A percentile compares a stretch with the other conserved stretches of the same genome.
Conservation (phyloP, 1,284 basidiomycete genomes). For the Ganoderma meredithae region DNA sequence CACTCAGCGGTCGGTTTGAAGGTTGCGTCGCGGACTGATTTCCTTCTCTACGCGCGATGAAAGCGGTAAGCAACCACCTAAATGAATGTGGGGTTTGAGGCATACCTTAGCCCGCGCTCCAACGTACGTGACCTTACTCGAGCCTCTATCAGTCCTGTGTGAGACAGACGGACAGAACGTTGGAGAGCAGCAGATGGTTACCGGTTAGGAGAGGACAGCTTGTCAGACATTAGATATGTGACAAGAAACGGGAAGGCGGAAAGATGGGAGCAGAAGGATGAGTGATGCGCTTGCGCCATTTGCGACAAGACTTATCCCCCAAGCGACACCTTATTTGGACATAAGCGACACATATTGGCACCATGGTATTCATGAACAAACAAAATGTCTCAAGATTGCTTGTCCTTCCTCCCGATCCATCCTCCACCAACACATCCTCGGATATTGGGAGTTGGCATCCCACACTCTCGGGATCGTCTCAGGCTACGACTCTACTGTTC, state of each 20-base stretch:
- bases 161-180: background rate
- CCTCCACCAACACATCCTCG: background rate
- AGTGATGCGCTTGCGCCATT: background rate
- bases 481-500: too few species aligned
- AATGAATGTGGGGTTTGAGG: slow-evolving; percentile 3
- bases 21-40: slow-evolving; percentile 18
- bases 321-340: background rate
- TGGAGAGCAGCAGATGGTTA: slow-evolving; percentile 3
- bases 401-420: background rate
- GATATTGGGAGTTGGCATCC: background rate
- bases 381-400: background rate
- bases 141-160: slow-evolving; percentile 9
- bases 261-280: background rate
- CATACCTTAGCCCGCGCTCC: slow-evolving; percentile 49
- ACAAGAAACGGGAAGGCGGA: background rate
- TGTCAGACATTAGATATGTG: slow-evolving; percentile 27
- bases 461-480: background rate
- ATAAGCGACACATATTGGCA: background rate
- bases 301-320: background rate
- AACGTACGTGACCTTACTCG: slow-evolving; percentile 50
- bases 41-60: slow-evolving; percentile 23
- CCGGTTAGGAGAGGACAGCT: slow-evolving; percentile 29
- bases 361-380: background rate
- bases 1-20: slow-evolving; percentile 28
- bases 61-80: slow-evolving; percentile 15